A percentile compares a stretch with the other conserved stretches of the same genome.
phyloP scores from a whole-genome alignment of 1,284 basidiomycete genomes.

The Coniophora puteana region DNA sequence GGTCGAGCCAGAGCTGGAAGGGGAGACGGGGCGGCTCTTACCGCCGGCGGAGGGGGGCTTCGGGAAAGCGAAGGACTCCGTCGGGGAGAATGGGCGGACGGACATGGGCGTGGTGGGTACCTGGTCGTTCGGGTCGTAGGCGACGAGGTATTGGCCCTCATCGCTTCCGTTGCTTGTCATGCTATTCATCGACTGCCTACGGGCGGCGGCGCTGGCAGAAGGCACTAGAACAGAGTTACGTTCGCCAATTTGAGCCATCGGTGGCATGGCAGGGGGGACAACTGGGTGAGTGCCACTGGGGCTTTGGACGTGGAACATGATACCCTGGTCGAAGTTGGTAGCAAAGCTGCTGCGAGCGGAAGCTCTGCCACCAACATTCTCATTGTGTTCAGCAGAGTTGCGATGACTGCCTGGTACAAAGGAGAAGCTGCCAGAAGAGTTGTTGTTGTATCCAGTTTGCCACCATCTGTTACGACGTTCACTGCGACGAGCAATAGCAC shows the following conservation, averaged over 20 bases:
- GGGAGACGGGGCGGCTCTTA: too few relatives aligned
- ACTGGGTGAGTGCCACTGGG: slow-evolving; percentile 4
- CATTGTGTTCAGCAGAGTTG: slow-evolving; percentile 2
- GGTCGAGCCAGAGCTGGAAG: too few relatives aligned
- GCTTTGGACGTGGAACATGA: slow-evolving; percentile 15
- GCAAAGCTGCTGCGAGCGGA: slow-evolving; percentile 44
- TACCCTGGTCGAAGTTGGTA: slow-evolving; percentile 37
- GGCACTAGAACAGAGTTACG: slow-evolving; percentile 20
- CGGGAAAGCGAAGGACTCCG: slow-evolving; percentile 64
- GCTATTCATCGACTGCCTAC: slow-evolving; percentile 36
- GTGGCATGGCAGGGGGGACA: slow-evolving; percentile 31
- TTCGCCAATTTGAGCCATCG: slow-evolving; percentile 45
- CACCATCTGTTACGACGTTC: slow-evolving; percentile 28
- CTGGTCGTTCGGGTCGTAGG: slow-evolving; percentile 20
- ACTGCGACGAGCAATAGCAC: slow-evolving; percentile 25
- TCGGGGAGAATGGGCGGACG: slow-evolving; percentile 60
- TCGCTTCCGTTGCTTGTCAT: slow-evolving; percentile 30
- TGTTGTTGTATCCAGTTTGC: slow-evolving; percentile 5
- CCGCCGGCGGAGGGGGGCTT: slow-evolving; percentile 56
- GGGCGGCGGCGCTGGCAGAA: slow-evolving; percentile 17
- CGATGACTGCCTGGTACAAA: slow-evolving; percentile 2
- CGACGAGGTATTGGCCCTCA: slow-evolving; percentile 35
- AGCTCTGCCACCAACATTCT: slow-evolving; percentile 4
- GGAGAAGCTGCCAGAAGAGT: slow-evolving; percentile 5
- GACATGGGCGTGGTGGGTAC: slow-evolving; percentile 48